These are phyloP conservation scores for Protomyces lactucae-debilis DNA, from an alignment of 1,139 yeast species.

Conservation along the genomic window DNA sequence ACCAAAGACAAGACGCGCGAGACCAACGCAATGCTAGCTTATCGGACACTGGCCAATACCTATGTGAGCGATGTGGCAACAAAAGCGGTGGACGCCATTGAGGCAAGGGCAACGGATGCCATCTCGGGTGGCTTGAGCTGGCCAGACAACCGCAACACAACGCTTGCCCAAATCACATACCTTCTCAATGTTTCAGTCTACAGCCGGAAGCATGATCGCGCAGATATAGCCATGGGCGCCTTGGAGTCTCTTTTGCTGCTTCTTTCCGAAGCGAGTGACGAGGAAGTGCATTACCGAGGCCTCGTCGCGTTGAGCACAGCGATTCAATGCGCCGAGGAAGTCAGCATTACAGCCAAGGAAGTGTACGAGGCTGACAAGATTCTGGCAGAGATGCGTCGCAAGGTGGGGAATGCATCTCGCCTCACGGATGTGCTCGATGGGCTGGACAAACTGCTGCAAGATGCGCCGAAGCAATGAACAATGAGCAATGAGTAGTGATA, in stretches of 20 bases:
- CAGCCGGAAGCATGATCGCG: conserved; percentile 35
- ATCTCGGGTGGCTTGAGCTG: background rate
- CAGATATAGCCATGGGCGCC: conserved; percentile 29
- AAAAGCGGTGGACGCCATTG: conserved; percentile 5
- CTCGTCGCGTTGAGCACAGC: conserved; percentile 52
- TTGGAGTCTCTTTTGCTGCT: conserved; percentile 21
- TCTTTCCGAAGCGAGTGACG: conserved; percentile 33
- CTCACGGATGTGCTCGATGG: background rate
- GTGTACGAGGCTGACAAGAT: conserved; percentile 16
- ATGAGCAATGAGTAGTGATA: background rate
- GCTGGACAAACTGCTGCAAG: background rate
- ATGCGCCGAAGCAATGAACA: background rate
- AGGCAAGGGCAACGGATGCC: background rate
- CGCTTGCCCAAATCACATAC: conserved; percentile 51
- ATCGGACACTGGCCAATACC: conserved; percentile 33
- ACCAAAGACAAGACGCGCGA: conserved; percentile 13
- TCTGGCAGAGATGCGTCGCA: background rate
- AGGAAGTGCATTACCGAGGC: conserved; percentile 58
- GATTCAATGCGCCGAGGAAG: conserved; percentile 13
- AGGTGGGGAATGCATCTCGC: background rate
- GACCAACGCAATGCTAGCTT: conserved; percentile 32
- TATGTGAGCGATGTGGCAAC: conserved; percentile 6
- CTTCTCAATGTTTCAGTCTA: conserved; percentile 49
- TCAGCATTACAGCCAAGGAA: conserved; percentile 22
- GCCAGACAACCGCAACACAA: conserved; percentile 29